These are phyloP conservation scores for Leptographium procerum DNA, from an alignment of 2,329 filamentous ascomycete species.

Conservation along the genomic window DNA sequence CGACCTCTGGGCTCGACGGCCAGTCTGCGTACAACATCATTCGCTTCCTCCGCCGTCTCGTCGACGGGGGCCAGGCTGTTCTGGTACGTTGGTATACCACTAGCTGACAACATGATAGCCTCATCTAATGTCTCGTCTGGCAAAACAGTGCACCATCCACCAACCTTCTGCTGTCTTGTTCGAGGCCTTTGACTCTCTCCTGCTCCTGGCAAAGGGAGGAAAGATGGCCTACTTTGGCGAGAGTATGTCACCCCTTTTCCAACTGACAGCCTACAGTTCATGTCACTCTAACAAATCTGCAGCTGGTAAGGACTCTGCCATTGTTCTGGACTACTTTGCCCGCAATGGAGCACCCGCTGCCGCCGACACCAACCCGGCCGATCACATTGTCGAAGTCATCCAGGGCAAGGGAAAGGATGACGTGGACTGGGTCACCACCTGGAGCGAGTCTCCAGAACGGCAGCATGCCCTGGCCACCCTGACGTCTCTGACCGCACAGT, in stretches of 20 bases:
- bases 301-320: constrained; percentile 33
- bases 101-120: no score
- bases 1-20: constrained; percentile 55
- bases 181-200: constrained; percentile 52
- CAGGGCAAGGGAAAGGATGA: constrained; percentile 15
- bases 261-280: no score
- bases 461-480: constrained; percentile 54
- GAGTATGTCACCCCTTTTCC: not conserved
- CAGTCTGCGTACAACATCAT: constrained; percentile 56
- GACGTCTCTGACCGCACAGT: not conserved
- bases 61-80: constrained; percentile 54
- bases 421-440: constrained; percentile 25
- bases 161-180: constrained; percentile 59
- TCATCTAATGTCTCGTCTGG: no score
- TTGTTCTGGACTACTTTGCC: constrained; percentile 53
- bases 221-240: constrained; percentile 54
- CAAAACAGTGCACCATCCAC: constrained; percentile 50
- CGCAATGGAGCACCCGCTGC: constrained; percentile 53
- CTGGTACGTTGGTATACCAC: constrained; percentile 21
- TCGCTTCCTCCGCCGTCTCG: constrained; percentile 54
- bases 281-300: not conserved
- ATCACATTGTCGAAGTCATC: constrained; percentile 59
- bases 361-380: constrained; percentile 55
- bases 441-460: constrained; percentile 23
- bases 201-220: constrained; percentile 52